Evolutionary conservation across 1,284 basidiomycete species (phyloP).

Genomic region (Pyrrhoderma lamaoense): DNA sequence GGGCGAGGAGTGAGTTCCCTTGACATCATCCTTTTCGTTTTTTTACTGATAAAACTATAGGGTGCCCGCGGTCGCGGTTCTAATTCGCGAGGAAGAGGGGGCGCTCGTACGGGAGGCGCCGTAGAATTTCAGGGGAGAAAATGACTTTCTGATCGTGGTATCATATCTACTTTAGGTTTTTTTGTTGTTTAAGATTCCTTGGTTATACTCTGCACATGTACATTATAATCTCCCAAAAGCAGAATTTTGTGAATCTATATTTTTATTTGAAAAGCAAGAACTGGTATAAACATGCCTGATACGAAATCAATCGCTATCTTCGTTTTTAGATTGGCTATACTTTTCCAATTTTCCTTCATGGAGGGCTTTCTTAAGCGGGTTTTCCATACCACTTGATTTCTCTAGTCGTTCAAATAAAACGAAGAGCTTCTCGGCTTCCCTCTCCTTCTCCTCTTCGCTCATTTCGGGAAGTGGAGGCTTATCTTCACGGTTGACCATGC

Average conservation of each 20-base stretch:
- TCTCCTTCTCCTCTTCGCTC: constrained; percentile 89
- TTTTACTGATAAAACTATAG: constrained; percentile 16
- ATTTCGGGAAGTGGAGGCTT: constrained; percentile 43
- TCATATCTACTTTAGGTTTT: neutral
- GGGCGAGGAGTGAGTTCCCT: constrained; percentile 27
- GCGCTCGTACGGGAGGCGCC: constrained; percentile 68
- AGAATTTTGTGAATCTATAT: too few relatives aligned
- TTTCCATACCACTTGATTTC: constrained; percentile 62
- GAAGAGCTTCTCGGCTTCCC: constrained; percentile 85
- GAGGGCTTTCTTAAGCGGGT: constrained; percentile 67
- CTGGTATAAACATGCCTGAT: neutral
- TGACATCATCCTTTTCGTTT: constrained; percentile 5
- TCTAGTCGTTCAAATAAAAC: constrained; percentile 85
- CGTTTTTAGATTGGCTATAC: constrained; percentile 7
- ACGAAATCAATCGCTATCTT: neutral
- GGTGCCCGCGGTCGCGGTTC: constrained; percentile 28
- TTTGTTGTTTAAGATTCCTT: too few relatives aligned
- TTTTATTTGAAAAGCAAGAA: too few relatives aligned
- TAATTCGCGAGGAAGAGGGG: constrained; percentile 33
- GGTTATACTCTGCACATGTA: too few relatives aligned
- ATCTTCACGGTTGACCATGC: constrained; percentile 39
- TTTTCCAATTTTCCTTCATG: constrained; percentile 41
- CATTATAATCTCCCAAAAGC: too few relatives aligned
- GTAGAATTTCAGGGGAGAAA: constrained; percentile 75
- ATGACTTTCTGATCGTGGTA: constrained; percentile 47